phyloP scores from a whole-genome alignment of 2,329 filamentous ascomycete genomes.

The Nemania diffusa region DNA sequence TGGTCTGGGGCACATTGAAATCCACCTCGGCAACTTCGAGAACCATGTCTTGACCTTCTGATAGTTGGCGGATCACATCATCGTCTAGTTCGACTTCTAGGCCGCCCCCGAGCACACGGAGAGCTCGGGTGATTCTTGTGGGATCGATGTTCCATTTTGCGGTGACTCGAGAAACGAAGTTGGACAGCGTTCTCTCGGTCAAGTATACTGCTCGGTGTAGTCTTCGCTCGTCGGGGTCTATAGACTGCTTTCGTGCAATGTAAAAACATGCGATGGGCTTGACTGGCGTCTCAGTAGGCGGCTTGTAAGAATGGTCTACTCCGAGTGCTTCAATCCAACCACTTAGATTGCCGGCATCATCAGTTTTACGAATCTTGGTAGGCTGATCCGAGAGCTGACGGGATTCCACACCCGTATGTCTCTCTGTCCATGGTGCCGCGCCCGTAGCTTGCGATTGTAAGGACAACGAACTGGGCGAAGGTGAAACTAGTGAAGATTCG shows the following conservation, averaged over 20 bases:
- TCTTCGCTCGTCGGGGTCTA: slow-evolving; percentile 63
- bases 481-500: slow-evolving; percentile 71
- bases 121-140: slow-evolving; percentile 73
- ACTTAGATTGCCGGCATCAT: slow-evolving; percentile 72
- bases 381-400: slow-evolving; percentile 64
- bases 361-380: slow-evolving; percentile 62
- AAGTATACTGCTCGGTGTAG: slow-evolving; percentile 90
- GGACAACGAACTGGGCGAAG: slow-evolving; percentile 73
- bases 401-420: slow-evolving; percentile 64
- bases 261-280: slow-evolving; percentile 92
- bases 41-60: slow-evolving; percentile 92
- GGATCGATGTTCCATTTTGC: slow-evolving; percentile 84
- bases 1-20: slow-evolving; percentile 53
- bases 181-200: slow-evolving; percentile 76
- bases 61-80: slow-evolving; percentile 83
- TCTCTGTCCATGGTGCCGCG: slow-evolving; percentile 66
- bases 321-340: slow-evolving; percentile 92
- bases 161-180: slow-evolving; percentile 78
- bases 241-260: slow-evolving; percentile 67
- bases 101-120: slow-evolving; percentile 78
- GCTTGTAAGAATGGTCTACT: slow-evolving; percentile 86
- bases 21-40: slow-evolving; percentile 69
- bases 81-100: slow-evolving; percentile 90
- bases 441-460: slow-evolving; percentile 66
- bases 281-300: slow-evolving; percentile 75